phyloP scores from a whole-genome alignment of 495 filamentous ascomycete genomes.

The Aspergillus homomorphus region DNA sequence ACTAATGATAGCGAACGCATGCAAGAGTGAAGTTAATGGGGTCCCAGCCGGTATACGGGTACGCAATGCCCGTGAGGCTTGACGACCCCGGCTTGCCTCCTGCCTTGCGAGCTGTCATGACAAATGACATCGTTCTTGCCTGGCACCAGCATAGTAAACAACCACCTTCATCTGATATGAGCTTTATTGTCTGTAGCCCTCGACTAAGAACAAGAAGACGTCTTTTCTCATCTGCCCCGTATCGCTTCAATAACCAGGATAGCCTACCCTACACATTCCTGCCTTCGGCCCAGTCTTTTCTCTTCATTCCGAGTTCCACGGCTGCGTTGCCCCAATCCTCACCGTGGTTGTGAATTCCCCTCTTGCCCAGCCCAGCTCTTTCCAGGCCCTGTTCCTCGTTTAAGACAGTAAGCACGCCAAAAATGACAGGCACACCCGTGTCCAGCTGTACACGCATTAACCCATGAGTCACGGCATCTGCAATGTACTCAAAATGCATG shows the following conservation, averaged over 20 bases:
- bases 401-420: constrained; percentile 87
- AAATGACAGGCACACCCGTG: constrained; percentile 81
- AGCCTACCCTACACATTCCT: constrained; percentile 32
- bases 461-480: constrained; percentile 84
- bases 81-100: not conserved
- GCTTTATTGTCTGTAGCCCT: not conserved
- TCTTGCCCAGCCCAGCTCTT: constrained; percentile 69
- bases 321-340: constrained; percentile 79
- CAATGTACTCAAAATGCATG: constrained; percentile 98
- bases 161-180: not conserved
- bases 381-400: constrained; percentile 82
- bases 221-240: not conserved
- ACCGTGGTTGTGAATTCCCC: constrained; percentile 71
- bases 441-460: constrained; percentile 94
- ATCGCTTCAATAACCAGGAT: not conserved
- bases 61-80: not conserved
- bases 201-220: not conserved
- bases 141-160: not conserved
- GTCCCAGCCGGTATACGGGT: not conserved
- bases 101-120: not conserved
- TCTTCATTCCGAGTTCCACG: constrained; percentile 48
- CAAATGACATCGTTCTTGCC: not conserved
- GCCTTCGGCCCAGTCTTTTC: constrained; percentile 45
- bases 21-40: constrained; percentile 59
- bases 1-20: constrained; percentile 61